These are phyloP conservation scores for Nannizzia gypsea DNA, from an alignment of 2,329 filamentous ascomycete species.

Conservation along the genomic window DNA sequence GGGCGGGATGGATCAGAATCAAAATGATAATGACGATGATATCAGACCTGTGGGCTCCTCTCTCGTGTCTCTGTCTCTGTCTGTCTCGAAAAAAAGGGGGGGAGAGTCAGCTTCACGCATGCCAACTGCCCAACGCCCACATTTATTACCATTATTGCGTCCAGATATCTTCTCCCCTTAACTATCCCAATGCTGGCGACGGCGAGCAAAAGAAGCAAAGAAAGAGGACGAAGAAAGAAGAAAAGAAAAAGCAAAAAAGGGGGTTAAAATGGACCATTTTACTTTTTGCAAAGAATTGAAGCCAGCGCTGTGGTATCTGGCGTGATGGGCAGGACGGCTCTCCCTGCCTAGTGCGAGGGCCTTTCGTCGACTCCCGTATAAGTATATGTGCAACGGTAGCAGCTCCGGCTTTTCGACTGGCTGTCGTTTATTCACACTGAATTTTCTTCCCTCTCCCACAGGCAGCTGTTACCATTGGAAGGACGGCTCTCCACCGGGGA, in stretches of 20 bases:
- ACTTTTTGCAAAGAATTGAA: not conserved
- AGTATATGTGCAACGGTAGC: constrained; percentile 1
- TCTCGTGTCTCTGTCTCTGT: no score
- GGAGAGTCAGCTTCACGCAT: not conserved
- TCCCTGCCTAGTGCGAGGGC: not conserved
- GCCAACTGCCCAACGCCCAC: no score
- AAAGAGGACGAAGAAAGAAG: not conserved
- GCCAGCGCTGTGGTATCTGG: not conserved
- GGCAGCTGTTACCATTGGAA: not conserved
- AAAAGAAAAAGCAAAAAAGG: not conserved
- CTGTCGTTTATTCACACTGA: not conserved
- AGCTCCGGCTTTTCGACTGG: not conserved
- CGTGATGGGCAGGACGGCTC: no score
- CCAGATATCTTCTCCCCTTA: no score
- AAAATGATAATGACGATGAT: no score
- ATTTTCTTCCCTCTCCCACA: not conserved
- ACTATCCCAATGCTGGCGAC: not conserved
- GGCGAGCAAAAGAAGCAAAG: no score
- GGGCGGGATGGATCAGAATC: not conserved
- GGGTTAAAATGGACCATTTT: not conserved
- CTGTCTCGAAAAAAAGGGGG: not conserved
- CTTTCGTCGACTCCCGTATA: not conserved
- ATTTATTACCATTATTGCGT: no score
- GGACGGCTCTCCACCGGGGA: not conserved
- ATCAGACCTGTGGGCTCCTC: no score